phyloP scores from a whole-genome alignment of 805 yeast genomes.

The Ogataea saltuana region DNA sequence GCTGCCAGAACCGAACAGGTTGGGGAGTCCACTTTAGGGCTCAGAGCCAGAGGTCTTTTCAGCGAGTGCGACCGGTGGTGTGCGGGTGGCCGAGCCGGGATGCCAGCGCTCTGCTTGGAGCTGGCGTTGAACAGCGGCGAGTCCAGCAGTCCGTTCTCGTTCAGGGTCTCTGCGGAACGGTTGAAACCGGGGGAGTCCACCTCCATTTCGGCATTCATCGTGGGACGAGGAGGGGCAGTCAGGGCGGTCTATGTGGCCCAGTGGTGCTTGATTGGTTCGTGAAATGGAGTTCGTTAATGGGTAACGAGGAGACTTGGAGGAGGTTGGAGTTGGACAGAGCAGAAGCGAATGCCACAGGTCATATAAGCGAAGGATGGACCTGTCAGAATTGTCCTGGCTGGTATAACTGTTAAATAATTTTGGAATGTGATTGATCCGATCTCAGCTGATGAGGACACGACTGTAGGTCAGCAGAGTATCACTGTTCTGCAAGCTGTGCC shows the following conservation, averaged over 20 bases:
- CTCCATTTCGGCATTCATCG: conserved; percentile 23
- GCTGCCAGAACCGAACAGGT: conserved; percentile 39
- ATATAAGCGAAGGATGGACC: too few species aligned
- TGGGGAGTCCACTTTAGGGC: conserved; percentile 43
- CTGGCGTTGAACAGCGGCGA: conserved; percentile 26
- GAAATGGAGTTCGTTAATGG: too few species aligned
- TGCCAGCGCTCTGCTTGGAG: not conserved
- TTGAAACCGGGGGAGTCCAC: conserved; percentile 27
- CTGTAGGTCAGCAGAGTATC: too few species aligned
- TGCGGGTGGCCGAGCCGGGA: conserved; percentile 6
- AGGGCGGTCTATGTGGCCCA: conserved; percentile 1
- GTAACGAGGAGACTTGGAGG: too few species aligned
- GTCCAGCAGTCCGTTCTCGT: conserved; percentile 20
- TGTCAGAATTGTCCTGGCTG: too few species aligned
- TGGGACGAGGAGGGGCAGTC: too few species aligned
- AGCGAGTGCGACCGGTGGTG: conserved; percentile 29
- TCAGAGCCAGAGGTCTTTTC: conserved; percentile 34
- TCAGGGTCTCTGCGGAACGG: conserved; percentile 13
- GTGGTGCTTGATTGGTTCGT: not conserved
- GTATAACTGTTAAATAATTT: too few species aligned
- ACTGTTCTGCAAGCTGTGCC: too few species aligned
- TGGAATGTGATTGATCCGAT: too few species aligned
- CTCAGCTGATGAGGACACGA: too few species aligned
- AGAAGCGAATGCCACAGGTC: too few species aligned
- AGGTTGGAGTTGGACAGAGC: too few species aligned